Percentiles rank a stretch among this genome's conserved stretches.
phyloP scores from a whole-genome alignment of 2,329 filamentous ascomycete genomes.

The Colletotrichum sp. region DNA sequence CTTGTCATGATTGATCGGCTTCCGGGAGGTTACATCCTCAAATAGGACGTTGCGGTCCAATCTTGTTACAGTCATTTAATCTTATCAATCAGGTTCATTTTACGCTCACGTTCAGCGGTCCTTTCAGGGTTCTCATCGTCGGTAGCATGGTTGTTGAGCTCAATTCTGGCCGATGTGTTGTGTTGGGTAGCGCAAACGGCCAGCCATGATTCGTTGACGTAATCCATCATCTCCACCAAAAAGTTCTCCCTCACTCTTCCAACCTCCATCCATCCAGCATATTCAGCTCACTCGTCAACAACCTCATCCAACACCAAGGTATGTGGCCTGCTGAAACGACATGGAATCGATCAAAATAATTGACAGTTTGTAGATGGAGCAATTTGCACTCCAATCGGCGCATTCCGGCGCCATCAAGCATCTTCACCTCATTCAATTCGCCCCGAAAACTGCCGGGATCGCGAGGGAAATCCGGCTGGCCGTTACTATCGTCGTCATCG shows the following conservation, averaged over 20 bases:
- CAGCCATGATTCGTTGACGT: constrained; percentile 13
- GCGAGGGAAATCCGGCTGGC: constrained; percentile 4
- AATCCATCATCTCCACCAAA: neutral
- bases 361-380: constrained; percentile 1
- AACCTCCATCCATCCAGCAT: neutral
- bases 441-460: neutral
- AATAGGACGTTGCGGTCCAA: neutral
- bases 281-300: neutral
- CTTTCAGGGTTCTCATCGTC: neutral
- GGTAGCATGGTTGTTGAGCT: neutral
- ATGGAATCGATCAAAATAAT: neutral
- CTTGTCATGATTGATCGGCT: neutral
- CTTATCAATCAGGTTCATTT: accelerated
- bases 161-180: neutral
- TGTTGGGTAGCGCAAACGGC: neutral
- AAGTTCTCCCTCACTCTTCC: neutral
- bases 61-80: accelerated
- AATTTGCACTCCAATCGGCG: constrained; percentile 2
- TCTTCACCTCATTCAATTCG: constrained; percentile 9
- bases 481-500: constrained; percentile 10
- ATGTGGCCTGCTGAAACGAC: neutral
- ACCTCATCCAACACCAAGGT: neutral
- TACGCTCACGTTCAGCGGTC: accelerated
- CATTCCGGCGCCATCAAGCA: constrained; percentile 19
- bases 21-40: neutral